phyloP scores from a whole-genome alignment of 371 early-diverging fungal genomes.

The Mucor ambiguus region DNA sequence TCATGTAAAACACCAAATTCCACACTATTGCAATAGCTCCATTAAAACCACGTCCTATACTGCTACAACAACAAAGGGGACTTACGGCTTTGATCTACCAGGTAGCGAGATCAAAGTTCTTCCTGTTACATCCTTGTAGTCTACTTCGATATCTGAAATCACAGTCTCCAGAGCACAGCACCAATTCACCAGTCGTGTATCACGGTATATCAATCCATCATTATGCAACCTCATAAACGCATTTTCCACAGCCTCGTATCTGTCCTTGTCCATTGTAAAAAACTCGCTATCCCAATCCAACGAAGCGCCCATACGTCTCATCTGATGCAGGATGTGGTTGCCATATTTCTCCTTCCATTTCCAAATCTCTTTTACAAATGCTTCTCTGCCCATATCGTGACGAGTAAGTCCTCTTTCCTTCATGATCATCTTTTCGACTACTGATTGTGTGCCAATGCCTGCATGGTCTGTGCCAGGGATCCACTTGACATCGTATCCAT shows the following conservation, averaged over 20 bases:
- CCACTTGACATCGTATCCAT: constrained; percentile 82
- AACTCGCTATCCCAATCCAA: constrained; percentile 83
- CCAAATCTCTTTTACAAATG: constrained; percentile 86
- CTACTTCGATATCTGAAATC: constrained; percentile 95
- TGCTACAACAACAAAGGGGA: constrained; percentile 22
- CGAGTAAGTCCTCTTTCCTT: constrained; percentile 58
- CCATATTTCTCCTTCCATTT: constrained; percentile 81
- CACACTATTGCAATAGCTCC: constrained; percentile 52
- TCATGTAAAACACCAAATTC: constrained; percentile 80
- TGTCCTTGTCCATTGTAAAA: constrained; percentile 91
- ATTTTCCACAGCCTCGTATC: constrained; percentile 80
- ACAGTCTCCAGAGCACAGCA: constrained; percentile 93
- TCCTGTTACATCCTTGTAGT: constrained; percentile 68
- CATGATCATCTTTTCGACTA: constrained; percentile 90
- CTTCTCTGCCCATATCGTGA: constrained; percentile 78
- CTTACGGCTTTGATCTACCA: constrained; percentile 58
- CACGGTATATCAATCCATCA: constrained; percentile 92
- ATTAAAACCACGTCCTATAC: neutral
- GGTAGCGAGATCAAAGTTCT: constrained; percentile 67
- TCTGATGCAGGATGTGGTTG: constrained; percentile 61
- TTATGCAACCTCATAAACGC: constrained; percentile 88
- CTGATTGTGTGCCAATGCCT: constrained; percentile 96
- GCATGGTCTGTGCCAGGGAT: constrained; percentile 98
- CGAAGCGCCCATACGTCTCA: constrained; percentile 81
- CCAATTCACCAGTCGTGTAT: constrained; percentile 94